phyloP scores from a whole-genome alignment of 176 grass and related monocot genomes.

The Ensete ventricosum region DNA sequence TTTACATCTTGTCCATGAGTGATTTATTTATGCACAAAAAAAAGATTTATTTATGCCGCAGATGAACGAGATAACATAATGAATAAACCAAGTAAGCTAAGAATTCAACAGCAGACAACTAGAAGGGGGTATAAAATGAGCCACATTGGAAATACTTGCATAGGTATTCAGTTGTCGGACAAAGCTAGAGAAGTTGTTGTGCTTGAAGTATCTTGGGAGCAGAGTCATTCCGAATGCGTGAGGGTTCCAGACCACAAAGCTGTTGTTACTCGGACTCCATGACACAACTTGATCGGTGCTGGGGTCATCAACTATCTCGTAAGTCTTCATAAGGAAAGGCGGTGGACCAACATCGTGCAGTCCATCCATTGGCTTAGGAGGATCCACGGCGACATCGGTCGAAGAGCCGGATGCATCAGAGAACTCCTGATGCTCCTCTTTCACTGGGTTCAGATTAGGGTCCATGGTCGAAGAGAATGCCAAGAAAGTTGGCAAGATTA shows the following conservation, averaged over 20 bases:
- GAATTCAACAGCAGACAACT: not conserved
- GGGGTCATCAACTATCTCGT: conserved; percentile 67
- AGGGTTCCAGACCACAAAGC: conserved; percentile 88
- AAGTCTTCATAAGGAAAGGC: conserved; percentile 85
- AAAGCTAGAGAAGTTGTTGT: conserved; percentile 99
- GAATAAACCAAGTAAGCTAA: too few species aligned
- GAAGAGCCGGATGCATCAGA: not conserved
- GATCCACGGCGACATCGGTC: conserved; percentile 17
- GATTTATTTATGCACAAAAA: not conserved
- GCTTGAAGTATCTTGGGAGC: conserved; percentile 87
- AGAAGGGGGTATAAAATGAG: not conserved
- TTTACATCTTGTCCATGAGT: not conserved
- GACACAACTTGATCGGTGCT: conserved; percentile 47
- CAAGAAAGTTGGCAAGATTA: not conserved
- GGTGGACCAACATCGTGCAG: conserved; percentile 69
- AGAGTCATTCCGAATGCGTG: conserved; percentile 53
- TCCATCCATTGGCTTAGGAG: conserved; percentile 66
- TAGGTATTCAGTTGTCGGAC: conserved; percentile 74
- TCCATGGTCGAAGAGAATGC: conserved; percentile 28
- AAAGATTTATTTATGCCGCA: too few species aligned
- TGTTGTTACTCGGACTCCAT: conserved; percentile 55
- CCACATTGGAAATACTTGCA: conserved; percentile 24
- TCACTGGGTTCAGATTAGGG: conserved; percentile 40
- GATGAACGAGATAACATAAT: too few species aligned
- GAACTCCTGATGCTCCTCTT: conserved; percentile 38